Evolutionary conservation across 208 protist genomes (phyloP).

Genomic region (Wallacemonas sp.): DNA sequence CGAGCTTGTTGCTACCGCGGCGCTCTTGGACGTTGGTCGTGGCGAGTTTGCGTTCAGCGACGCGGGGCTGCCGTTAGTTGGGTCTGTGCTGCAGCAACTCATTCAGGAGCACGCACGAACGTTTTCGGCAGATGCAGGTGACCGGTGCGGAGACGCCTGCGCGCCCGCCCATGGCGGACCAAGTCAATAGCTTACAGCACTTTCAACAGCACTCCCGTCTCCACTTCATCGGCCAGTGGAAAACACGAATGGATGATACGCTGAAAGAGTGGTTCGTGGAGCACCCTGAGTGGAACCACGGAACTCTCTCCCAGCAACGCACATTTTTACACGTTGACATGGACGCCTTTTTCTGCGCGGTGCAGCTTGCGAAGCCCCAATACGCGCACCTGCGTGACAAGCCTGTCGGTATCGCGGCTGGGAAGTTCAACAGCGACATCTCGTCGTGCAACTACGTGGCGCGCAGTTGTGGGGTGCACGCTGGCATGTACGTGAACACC

Average conservation of each 20-base stretch:
- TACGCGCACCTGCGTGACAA: conserved; percentile 64
- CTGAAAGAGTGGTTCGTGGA: conserved; percentile 56
- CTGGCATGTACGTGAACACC: conserved; percentile 91
- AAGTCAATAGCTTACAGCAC: conserved; percentile 81
- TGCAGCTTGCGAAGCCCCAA: conserved; percentile 81
- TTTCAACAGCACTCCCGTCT: conserved; percentile 90
- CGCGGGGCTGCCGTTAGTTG: not conserved
- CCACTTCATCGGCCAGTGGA: conserved; percentile 95
- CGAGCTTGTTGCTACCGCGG: not conserved
- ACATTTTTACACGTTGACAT: conserved; percentile 92
- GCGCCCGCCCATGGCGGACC: conserved; percentile 20
- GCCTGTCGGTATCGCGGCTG: conserved; percentile 89
- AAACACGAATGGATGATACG: conserved; percentile 67
- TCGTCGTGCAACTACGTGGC: conserved; percentile 93
- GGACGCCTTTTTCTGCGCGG: conserved; percentile 95
- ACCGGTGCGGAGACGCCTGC: not conserved
- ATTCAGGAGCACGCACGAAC: not conserved
- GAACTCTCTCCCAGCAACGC: conserved; percentile 44
- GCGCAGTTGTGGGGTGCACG: conserved; percentile 74
- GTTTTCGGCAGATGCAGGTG: not conserved
- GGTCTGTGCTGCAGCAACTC: not conserved
- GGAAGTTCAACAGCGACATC: conserved; percentile 88
- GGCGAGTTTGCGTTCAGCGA: not conserved
- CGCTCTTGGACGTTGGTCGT: not conserved
- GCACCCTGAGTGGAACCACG: conserved; percentile 75